Evolutionary conservation across 2,329 filamentous ascomycete genomes (phyloP), one percentile per base, ranked within the genome.

Genomic region (Diaporthe batatas): DNA sequence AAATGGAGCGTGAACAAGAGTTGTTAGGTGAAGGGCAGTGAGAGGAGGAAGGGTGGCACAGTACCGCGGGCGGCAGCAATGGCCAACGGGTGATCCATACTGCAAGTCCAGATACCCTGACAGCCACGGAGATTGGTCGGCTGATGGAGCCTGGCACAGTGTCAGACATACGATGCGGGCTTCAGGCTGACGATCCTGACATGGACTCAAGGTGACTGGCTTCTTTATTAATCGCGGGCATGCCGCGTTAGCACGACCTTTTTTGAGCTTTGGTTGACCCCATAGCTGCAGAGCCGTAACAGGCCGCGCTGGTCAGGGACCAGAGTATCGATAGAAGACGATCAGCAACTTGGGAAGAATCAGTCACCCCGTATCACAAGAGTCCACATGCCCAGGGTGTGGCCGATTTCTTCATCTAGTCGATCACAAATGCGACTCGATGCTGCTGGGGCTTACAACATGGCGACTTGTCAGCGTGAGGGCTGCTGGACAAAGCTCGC

Each of bases 131-230:
- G 68, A 73, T 68, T 71, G 68, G 72, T 71, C 44, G 47, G 58
- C 23, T 39, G 42, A 49, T 18, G 55, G 39, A 62, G 64, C 51
- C 62, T 29, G 55, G 34, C 72, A 74, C 72, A 72, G 72, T 74
- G 72, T 53, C 53, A 69, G 57, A 44, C 25, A 36, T 44, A 49
- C 49, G 58, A 44, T 39, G 53, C 25, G 53, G 68, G 44, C 57
- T 54, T 36, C 39, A 32, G 51, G 70, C 51, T 53, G 72, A 72
- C 69, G 69, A 72, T 72, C 69, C 64, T 47, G 47, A 29, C 29
- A 49, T 42, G 49, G 36, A 57, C 70, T 64, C 64, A 23, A 54
- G 18, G 53, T 25, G 29, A 51, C 58, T 53, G 39, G 62, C 44
- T 39, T 67, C 55, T 62, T 39, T 53, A 29, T 29, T 29, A 34